Base-by-base conservation (phyloP, 148 eudicot genomes). In the Rhododendron molle region DNA sequence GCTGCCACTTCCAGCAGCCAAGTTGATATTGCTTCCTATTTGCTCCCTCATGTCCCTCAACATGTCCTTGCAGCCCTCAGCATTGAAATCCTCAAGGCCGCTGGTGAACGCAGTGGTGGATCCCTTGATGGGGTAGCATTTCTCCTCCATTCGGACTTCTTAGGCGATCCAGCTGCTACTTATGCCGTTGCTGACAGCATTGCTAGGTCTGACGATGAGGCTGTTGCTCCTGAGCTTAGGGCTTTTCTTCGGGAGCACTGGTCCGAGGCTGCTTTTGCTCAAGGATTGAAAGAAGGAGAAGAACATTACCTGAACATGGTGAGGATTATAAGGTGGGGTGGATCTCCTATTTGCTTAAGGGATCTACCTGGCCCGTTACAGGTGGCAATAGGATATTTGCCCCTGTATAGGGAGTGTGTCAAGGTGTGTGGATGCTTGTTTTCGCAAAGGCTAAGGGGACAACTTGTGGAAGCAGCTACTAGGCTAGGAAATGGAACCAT, bases 1-100 rank as follows among this genome's bases (percentile, higher is more conserved):
- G 98, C 99, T 6, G 99, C 99, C 84, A 97, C 99, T 14, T 97
- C 99, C 23, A 91, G 95, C 88, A 93, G 98, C 88, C 98, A 95
- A 85, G 93, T 97, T 21, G 94, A 90, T 80, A 91, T 93, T 23
- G 98, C 96, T 5, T 88, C 98, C 12, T 97, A 91, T 91, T 98
- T 97, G 84, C 98, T 97, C 30, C 98, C 99, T 23, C 96, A 94
- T 77, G 99, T 97, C 11, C 98, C 99, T 11, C 98, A 91, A 15
- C 98, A 94, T n/a, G 98, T 97, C 47, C 95, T 97, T 0, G 92
- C 98, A 1, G 98, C 99, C 85, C 98, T 95, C 74, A 95, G 98
- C 89, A 90, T 95, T 5, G 99, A 97, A 88, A 95, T 97, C 40
- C 98, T 97, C 60, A 97, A 97, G 88, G 99, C 98, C 8, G 99